Conservation (phyloP, 2,329 filamentous ascomycete genomes). For the Cordyceps tenuipes region DNA sequence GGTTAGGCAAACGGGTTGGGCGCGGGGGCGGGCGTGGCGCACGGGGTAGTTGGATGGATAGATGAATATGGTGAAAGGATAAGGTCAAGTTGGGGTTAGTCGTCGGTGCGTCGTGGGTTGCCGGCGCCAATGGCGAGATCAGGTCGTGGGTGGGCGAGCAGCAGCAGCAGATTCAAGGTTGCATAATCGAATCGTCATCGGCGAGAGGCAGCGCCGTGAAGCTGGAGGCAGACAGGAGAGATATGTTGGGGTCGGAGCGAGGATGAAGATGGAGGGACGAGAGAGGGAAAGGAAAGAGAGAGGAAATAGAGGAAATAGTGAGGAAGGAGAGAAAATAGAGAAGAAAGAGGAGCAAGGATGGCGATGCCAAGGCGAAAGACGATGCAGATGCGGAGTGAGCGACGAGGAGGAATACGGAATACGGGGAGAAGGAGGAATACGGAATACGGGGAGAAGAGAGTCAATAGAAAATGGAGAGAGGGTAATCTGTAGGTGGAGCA, state of each 20-base stretch:
- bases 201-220: background rate
- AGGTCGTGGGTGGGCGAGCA: background rate
- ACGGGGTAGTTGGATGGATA: background rate
- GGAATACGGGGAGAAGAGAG: background rate
- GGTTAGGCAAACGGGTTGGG: background rate
- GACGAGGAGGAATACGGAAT: background rate
- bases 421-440: background rate
- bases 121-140: background rate
- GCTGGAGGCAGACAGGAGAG: background rate
- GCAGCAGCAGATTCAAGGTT: background rate
- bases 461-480: background rate
- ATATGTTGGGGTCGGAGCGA: too few relatives aligned
- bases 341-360: background rate
- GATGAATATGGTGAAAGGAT: too few relatives aligned
- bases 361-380: background rate
- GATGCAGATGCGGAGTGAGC: background rate
- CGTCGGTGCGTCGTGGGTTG: background rate
- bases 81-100: background rate
- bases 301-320: too few relatives aligned
- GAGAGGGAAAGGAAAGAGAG: background rate
- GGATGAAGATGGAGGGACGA: background rate
- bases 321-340: too few relatives aligned
- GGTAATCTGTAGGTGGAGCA: background rate
- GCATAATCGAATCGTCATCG: conserved; percentile 3
- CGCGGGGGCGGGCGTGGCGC: too few relatives aligned